phyloP scores from a whole-genome alignment of 1,139 yeast genomes.

The Pichia sp. region DNA sequence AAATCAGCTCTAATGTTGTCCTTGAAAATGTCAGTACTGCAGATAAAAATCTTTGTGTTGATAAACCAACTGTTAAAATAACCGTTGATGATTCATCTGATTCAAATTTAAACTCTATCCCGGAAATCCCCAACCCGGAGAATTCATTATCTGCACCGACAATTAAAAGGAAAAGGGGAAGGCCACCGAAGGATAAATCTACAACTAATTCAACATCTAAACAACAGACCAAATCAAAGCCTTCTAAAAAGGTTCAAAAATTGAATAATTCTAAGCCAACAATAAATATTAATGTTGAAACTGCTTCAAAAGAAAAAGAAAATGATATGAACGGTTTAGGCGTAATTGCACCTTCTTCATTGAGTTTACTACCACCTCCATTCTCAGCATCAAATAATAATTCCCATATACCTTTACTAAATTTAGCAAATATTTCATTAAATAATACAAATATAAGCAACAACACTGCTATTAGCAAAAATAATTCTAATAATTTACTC shows the following conservation, averaged over 20 bases:
- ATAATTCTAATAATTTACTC: neutral
- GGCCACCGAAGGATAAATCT: constrained; percentile 6
- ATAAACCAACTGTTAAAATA: too few relatives aligned
- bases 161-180: constrained; percentile 8
- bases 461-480: neutral
- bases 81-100: neutral
- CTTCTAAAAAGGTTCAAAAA: neutral
- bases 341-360: neutral
- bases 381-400: neutral
- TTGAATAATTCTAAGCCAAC: neutral
- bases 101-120: constrained; percentile 19
- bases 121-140: constrained; percentile 37
- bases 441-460: constrained; percentile 6
- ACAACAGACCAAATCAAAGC: neutral
- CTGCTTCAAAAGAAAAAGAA: neutral
- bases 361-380: constrained; percentile 4
- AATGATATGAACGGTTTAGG: constrained; percentile 1
- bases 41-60: too few relatives aligned
- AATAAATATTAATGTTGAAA: neutral
- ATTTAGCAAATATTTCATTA: constrained; percentile 13
- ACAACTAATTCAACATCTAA: neutral
- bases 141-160: neutral
- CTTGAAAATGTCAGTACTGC: too few relatives aligned
- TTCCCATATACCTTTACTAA: constrained; percentile 9
- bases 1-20: too few relatives aligned